These are phyloP conservation scores for Cutaneotrichosporon cyanovorans DNA, from an alignment of 1,284 basidiomycete species.

Conservation along the genomic window DNA sequence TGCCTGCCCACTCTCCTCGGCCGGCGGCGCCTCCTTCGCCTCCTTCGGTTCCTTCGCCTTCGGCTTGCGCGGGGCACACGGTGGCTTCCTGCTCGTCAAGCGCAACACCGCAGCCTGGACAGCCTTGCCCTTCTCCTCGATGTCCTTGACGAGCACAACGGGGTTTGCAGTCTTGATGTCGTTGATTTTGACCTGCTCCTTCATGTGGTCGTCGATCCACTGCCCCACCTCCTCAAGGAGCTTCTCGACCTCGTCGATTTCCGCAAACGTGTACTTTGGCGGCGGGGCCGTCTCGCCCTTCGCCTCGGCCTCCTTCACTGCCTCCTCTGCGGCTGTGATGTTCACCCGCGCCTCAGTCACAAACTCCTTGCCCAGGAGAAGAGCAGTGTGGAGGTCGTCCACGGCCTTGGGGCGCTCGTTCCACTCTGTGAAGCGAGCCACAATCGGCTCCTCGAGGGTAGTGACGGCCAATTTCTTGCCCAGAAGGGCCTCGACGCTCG, in stretches of 20 bases:
- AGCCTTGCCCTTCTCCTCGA: conserved; percentile 69
- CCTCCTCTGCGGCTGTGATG: conserved; percentile 52
- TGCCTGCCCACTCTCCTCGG: neutral
- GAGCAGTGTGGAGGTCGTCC: conserved; percentile 59
- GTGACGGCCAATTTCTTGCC: conserved; percentile 70
- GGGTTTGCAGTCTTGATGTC: conserved; percentile 63
- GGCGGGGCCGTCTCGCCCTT: conserved; percentile 50
- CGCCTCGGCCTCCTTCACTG: conserved; percentile 22
- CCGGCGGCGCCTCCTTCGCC: neutral
- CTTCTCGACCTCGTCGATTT: conserved; percentile 66
- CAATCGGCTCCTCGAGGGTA: conserved; percentile 71
- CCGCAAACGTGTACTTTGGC: conserved; percentile 72
- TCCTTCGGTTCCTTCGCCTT: neutral
- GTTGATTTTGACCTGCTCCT: conserved; percentile 63
- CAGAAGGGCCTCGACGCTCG: conserved; percentile 64
- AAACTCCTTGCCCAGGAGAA: conserved; percentile 60
- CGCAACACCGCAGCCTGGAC: conserved; percentile 60
- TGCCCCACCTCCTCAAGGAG: conserved; percentile 65
- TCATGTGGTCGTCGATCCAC: conserved; percentile 71
- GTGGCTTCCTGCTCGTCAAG: conserved; percentile 7
- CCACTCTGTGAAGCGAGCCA: conserved; percentile 78
- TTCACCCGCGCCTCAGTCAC: conserved; percentile 66
- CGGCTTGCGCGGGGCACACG: conserved; percentile 10
- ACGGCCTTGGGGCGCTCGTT: conserved; percentile 59
- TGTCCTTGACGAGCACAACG: conserved; percentile 68